phyloP scores from a whole-genome alignment of 2,329 filamentous ascomycete genomes.

The Cordyceps cateniannulata region DNA sequence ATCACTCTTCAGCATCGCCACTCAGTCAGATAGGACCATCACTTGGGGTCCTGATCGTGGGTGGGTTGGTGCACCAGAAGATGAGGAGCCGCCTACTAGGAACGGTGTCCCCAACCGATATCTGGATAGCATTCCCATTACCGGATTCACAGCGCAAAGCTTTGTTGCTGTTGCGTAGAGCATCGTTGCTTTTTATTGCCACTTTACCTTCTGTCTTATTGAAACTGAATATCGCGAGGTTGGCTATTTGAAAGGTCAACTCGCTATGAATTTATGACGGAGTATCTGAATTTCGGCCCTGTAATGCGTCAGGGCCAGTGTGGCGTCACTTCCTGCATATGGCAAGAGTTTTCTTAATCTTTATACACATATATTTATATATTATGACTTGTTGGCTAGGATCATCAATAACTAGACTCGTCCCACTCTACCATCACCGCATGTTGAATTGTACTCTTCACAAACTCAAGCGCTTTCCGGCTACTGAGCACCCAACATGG shows the following conservation, averaged over 20 bases:
- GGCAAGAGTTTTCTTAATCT: too few species aligned
- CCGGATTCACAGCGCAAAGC: slow-evolving; percentile 4
- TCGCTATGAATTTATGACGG: not conserved
- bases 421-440: not conserved
- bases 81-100: slow-evolving; percentile 19
- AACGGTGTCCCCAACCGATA: slow-evolving; percentile 9
- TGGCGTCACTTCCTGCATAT: not conserved
- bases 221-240: not conserved
- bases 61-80: slow-evolving; percentile 48
- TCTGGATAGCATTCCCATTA: slow-evolving; percentile 1
- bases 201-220: not conserved
- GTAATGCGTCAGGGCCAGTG: not conserved
- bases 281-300: not conserved
- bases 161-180: slow-evolving; percentile 9
- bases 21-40: slow-evolving; percentile 44
- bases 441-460: not conserved
- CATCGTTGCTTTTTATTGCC: not conserved
- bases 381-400: not conserved
- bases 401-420: not conserved
- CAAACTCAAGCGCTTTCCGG: not conserved
- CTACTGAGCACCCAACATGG: slow-evolving; percentile 54
- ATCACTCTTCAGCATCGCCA: slow-evolving; percentile 48
- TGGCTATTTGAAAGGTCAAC: not conserved
- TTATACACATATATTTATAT: not conserved
- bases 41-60: slow-evolving; percentile 62